Conservation (phyloP, 1,284 basidiomycete genomes). For the Butyriboletus regius region DNA sequence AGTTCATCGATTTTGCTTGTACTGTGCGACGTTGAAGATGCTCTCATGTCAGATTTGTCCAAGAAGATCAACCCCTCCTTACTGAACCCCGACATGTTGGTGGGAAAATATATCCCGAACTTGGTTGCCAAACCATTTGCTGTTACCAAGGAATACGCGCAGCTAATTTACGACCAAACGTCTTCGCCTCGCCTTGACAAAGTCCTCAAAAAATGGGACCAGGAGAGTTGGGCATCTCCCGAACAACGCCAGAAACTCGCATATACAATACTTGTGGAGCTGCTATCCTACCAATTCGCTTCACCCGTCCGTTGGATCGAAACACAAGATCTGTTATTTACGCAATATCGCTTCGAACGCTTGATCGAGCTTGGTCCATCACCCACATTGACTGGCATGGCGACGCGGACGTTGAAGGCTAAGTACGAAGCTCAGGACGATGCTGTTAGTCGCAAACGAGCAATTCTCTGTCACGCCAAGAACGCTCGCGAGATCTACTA, state of each 20-base stretch:
- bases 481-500: slow-evolving; percentile 96
- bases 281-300: slow-evolving; percentile 92
- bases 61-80: slow-evolving; percentile 93
- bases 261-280: slow-evolving; percentile 91
- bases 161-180: slow-evolving; percentile 92
- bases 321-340: slow-evolving; percentile 93
- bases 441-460: slow-evolving; percentile 71
- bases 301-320: slow-evolving; percentile 98
- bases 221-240: slow-evolving; percentile 76
- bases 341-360: slow-evolving; percentile 82
- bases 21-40: slow-evolving; percentile 18
- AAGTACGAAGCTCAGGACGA: slow-evolving; percentile 91
- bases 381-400: slow-evolving; percentile 95
- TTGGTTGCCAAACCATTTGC: slow-evolving; percentile 92
- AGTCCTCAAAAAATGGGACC: slow-evolving; percentile 87
- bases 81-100: slow-evolving; percentile 84
- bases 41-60: slow-evolving; percentile 65
- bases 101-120: slow-evolving; percentile 95
- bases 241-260: slow-evolving; percentile 87
- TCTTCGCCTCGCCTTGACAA: slow-evolving; percentile 88
- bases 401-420: slow-evolving; percentile 85
- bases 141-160: slow-evolving; percentile 82
- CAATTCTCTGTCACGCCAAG: slow-evolving; percentile 90
- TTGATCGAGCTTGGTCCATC: slow-evolving; percentile 94
- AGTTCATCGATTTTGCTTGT: slow-evolving; percentile 26